These are phyloP conservation scores for Apiospora phragmitis DNA, from an alignment of 2,329 filamentous ascomycete genomes.

Conservation along the genomic window DNA sequence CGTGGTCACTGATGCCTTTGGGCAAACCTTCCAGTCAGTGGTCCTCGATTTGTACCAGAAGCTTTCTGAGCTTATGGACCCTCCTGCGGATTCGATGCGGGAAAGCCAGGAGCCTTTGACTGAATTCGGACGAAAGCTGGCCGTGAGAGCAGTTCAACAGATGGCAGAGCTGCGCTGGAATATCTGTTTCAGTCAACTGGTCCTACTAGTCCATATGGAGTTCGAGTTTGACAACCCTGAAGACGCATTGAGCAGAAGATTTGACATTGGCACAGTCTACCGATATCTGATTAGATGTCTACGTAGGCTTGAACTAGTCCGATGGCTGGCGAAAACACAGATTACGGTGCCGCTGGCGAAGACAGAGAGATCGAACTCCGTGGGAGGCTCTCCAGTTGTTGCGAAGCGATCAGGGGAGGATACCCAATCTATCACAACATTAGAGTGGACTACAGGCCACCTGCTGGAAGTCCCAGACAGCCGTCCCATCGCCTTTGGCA, in stretches of 20 bases:
- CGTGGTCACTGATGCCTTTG: slow-evolving; percentile 68
- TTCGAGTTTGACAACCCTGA: slow-evolving; percentile 76
- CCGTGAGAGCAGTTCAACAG: slow-evolving; percentile 79
- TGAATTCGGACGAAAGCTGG: slow-evolving; percentile 72
- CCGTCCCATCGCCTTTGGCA: slow-evolving; percentile 50
- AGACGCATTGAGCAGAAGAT: slow-evolving; percentile 58
- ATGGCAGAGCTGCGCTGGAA: slow-evolving; percentile 71
- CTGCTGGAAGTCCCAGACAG: slow-evolving; percentile 62
- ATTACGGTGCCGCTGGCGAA: slow-evolving; percentile 50
- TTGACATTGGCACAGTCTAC: slow-evolving; percentile 71
- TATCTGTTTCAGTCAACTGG: slow-evolving; percentile 77
- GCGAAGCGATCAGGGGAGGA: slow-evolving; percentile 47
- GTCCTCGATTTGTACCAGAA: slow-evolving; percentile 55
- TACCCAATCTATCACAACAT: slow-evolving; percentile 52
- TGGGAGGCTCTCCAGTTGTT: slow-evolving; percentile 30
- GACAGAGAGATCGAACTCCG: slow-evolving; percentile 38
- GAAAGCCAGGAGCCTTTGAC: slow-evolving; percentile 53
- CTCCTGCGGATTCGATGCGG: slow-evolving; percentile 45
- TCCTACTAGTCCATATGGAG: slow-evolving; percentile 84
- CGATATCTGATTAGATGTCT: slow-evolving; percentile 69
- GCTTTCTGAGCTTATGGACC: slow-evolving; percentile 49
- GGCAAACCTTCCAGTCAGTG: slow-evolving; percentile 62
- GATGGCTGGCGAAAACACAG: slow-evolving; percentile 65
- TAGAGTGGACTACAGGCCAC: slow-evolving; percentile 62
- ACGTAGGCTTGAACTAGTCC: slow-evolving; percentile 70